phyloP scores from a whole-genome alignment of 345 rosid genomes.

The Salix suchowensis region DNA sequence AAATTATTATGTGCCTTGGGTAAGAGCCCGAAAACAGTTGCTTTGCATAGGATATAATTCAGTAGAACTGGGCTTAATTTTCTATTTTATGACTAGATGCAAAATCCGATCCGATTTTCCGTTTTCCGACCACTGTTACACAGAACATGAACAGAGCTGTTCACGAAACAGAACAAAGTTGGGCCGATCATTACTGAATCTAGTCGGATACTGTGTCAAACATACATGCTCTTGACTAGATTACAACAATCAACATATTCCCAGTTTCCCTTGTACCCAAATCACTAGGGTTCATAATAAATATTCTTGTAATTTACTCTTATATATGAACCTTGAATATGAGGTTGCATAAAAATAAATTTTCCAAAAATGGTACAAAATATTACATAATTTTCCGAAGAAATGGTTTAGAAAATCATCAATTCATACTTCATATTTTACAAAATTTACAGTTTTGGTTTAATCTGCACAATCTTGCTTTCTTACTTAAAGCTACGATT shows the following conservation, averaged over 20 bases:
- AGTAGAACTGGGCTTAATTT: not conserved
- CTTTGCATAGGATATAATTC: too few species aligned
- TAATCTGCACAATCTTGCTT: not conserved
- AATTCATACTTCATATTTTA: not conserved
- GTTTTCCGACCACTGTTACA: not conserved
- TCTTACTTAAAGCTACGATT: not conserved
- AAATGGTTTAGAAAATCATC: not conserved
- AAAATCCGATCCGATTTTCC: not conserved
- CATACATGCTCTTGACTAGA: not conserved
- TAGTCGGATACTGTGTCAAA: not conserved
- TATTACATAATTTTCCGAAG: too few species aligned
- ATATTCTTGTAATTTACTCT: not conserved
- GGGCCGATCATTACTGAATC: not conserved
- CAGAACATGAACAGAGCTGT: not conserved
- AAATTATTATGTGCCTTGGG: not conserved
- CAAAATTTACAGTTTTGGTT: not conserved
- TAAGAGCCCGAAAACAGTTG: not conserved
- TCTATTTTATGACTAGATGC: not conserved
- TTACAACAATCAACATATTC: not conserved
- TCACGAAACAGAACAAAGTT: not conserved
- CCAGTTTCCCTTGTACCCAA: not conserved
- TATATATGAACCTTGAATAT: not conserved
- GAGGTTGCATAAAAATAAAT: not conserved
- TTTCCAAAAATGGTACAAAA: not conserved
- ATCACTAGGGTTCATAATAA: not conserved